Evolutionary conservation across 768 basidiomycete genomes (phyloP).

Genomic region (Fistulinella prunicolor): DNA sequence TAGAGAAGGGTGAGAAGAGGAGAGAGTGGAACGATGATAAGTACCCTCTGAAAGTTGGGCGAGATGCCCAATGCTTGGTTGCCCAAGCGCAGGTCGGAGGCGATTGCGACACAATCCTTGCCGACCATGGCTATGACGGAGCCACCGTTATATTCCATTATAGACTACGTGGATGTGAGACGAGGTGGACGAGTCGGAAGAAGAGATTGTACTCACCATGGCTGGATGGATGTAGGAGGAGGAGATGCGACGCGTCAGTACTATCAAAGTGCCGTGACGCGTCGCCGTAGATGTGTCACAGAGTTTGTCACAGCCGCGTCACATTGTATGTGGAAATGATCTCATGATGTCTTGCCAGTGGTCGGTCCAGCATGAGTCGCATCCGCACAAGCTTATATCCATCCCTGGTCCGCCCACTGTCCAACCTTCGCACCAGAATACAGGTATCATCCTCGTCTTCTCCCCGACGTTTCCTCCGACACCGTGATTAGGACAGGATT

Average conservation of each 20-base stretch:
- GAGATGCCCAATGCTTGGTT: constrained; percentile 84
- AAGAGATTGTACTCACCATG: constrained; percentile 23
- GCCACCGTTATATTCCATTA: constrained; percentile 94
- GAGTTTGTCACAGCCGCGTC: constrained; percentile 8
- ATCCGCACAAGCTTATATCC: constrained; percentile 5
- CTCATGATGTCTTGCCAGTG: neutral
- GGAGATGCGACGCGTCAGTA: constrained; percentile 23
- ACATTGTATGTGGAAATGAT: neutral
- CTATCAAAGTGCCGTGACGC: constrained; percentile 17
- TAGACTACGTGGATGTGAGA: constrained; percentile 52
- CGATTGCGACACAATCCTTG: constrained; percentile 98
- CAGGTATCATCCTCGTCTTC: constrained; percentile 15
- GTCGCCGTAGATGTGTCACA: constrained; percentile 7
- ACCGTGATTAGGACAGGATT: constrained; percentile 48
- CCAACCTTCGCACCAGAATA: constrained; percentile 13
- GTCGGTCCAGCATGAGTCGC: constrained; percentile 6
- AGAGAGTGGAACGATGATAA: constrained; percentile 10
- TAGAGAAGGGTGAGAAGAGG: constrained; percentile 30
- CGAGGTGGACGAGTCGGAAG: neutral
- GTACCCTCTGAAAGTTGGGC: constrained; percentile 91
- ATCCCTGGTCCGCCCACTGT: constrained; percentile 9
- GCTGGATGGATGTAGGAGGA: neutral
- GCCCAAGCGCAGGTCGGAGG: constrained; percentile 89
- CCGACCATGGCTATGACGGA: constrained; percentile 99
- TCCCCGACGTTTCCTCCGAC: neutral